Evolutionary conservation across 352 stramenopile genomes (phyloP).

Genomic region (Phytophthora foliorum): DNA sequence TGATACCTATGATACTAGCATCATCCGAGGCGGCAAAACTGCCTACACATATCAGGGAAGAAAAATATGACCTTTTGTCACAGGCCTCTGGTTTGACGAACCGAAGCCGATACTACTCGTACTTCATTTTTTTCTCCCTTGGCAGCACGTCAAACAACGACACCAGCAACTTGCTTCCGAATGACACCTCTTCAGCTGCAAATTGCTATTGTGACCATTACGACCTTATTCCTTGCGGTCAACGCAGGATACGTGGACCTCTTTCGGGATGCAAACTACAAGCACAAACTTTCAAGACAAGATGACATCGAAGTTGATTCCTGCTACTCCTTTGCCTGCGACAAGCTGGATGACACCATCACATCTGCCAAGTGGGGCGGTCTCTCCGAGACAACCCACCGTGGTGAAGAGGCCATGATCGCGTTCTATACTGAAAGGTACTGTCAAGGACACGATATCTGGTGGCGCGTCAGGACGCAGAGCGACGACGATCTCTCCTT

Average conservation of each 20-base stretch:
- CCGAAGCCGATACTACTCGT: too few species aligned
- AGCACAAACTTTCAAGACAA: neutral
- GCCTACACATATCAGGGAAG: too few species aligned
- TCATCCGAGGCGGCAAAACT: too few species aligned
- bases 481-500: constrained; percentile 6
- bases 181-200: neutral
- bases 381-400: constrained; percentile 2
- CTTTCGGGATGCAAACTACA: neutral
- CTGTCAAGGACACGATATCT: constrained; percentile 3
- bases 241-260: neutral
- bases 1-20: too few species aligned
- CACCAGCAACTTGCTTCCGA: neutral
- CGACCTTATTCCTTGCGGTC: neutral
- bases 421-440: constrained; percentile 8
- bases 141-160: neutral
- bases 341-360: neutral
- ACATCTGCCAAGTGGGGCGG: constrained; percentile 3
- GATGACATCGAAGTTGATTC: neutral
- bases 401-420: constrained; percentile 1
- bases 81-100: too few species aligned
- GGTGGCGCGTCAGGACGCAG: constrained; percentile 6
- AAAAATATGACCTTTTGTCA: too few species aligned
- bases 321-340: neutral
- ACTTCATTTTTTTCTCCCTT: neutral
- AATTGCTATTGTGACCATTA: neutral